Base-by-base conservation (phyloP, 2,329 filamentous ascomycete genomes). In the Claviceps fusiformis region DNA sequence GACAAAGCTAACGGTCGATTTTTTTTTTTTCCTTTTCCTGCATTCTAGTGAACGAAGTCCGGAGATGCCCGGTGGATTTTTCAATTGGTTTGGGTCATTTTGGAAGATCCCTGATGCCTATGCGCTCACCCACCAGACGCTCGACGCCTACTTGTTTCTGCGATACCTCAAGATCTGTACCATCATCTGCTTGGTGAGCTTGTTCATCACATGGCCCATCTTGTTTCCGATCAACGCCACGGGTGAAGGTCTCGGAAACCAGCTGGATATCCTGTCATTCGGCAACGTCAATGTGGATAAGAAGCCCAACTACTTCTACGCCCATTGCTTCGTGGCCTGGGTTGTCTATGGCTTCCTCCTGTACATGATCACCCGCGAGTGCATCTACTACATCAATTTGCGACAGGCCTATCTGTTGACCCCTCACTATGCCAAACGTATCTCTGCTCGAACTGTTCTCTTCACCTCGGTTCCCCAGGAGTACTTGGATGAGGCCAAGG, bases 351-450 rank as follows among this genome's bases (percentile, higher is more conserved):
- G 81, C 55, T 96, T 97, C 67, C 78, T 98, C 57, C 84, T 96
- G 69, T 92, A 89, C 70, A 88, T 89, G 64, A 82, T 98, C 54
- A 89, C 89, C 35, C 83, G 93, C 58, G 93, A 98, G 70, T 85
- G 85, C 65, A 85, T 98, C 63, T 97, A 86, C 78, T 95, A 90
- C 70, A 88, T 96, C 73, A 95, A 95, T 63, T 72, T 97, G 53
- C 87, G 92, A 60, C 93, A 97, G 71, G 92, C 92, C 0, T 97
- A 95, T 72, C 81, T 91, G n/a, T 77, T 95, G 55, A 88, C 89
- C 2, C 89, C 88, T 1, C 76, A 87, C 52, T 92, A 95, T 65
- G 81, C 89, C 33, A 86, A 84, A 61, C 86, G 91, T 19, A 82
- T 97, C 46, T 96, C 92, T 0, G 90, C 91, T 0, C 82, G 90